Conservation (phyloP, 2,329 filamentous ascomycete species). For the Decorospora gaudefroyi region DNA sequence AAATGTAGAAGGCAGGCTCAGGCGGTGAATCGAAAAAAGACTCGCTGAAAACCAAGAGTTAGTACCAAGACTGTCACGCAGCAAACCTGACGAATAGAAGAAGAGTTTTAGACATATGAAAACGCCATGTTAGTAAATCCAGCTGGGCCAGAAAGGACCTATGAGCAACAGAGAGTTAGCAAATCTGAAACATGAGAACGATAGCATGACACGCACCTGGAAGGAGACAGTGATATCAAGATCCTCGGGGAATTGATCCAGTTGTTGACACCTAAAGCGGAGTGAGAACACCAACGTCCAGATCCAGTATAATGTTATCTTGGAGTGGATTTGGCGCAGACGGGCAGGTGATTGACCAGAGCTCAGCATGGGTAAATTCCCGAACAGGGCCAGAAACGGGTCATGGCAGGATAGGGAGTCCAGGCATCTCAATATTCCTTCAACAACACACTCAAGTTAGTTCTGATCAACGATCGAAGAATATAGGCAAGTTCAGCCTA, state of each 20-base stretch:
- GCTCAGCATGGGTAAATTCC: slow-evolving; percentile 7
- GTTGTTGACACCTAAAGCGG: slow-evolving; percentile 5
- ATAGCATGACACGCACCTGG: slow-evolving; percentile 23
- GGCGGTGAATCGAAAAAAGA: slow-evolving; percentile 46
- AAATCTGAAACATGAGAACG: neutral
- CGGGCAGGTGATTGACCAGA: slow-evolving; percentile 3
- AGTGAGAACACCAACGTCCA: slow-evolving; percentile 1
- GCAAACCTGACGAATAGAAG: slow-evolving; percentile 21
- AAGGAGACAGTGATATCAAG: slow-evolving; percentile 5
- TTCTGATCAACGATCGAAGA: slow-evolving; percentile 36
- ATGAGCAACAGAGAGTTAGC: slow-evolving; percentile 18
- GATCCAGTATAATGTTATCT: neutral
- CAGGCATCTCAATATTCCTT: slow-evolving; percentile 26
- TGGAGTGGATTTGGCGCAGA: slow-evolving; percentile 3
- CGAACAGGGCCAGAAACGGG: slow-evolving; percentile 11
- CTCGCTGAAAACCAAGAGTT: slow-evolving; percentile 47
- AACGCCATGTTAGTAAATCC: slow-evolving; percentile 47
- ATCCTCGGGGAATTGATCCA: neutral
- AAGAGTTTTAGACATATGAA: slow-evolving; percentile 33
- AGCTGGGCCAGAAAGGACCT: slow-evolving; percentile 17
- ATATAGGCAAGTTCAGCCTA: slow-evolving; percentile 35
- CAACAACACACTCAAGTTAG: slow-evolving; percentile 40
- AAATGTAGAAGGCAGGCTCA: slow-evolving; percentile 43
- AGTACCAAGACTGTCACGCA: slow-evolving; percentile 37
- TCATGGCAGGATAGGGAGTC: slow-evolving; percentile 21